These are phyloP conservation scores for Neltuma alba DNA, from an alignment of 306 rosid species.

Conservation along the genomic window DNA sequence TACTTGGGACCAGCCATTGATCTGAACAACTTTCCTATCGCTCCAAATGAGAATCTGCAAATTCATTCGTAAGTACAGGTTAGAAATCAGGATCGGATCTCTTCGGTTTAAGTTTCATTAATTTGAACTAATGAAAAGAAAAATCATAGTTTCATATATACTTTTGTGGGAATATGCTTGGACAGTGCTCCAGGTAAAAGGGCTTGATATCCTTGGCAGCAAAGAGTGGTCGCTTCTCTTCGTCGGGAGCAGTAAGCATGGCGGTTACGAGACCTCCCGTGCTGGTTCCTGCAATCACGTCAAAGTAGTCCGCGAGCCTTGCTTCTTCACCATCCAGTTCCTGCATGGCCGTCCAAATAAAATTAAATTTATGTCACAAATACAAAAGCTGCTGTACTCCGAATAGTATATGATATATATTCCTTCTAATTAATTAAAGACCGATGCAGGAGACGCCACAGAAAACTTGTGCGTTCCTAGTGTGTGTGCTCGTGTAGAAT, in stretches of 20 bases:
- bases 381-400: neutral
- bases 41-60: slow-evolving; percentile 28
- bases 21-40: slow-evolving; percentile 31
- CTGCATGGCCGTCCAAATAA: slow-evolving; percentile 32
- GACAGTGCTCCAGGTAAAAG: slow-evolving; percentile 56
- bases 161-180: slow-evolving; percentile 60
- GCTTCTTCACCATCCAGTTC: slow-evolving; percentile 68
- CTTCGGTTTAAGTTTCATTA: neutral
- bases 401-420: too few species aligned
- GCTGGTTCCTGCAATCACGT: slow-evolving; percentile 75
- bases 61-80: neutral
- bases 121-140: neutral
- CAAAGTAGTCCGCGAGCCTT: slow-evolving; percentile 76
- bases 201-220: slow-evolving; percentile 67
- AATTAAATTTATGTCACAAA: too few species aligned
- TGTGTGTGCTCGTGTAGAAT: too few species aligned
- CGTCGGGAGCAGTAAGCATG: slow-evolving; percentile 65
- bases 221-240: slow-evolving; percentile 56
- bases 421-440: too few species aligned
- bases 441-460: neutral
- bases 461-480: neutral
- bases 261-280: slow-evolving; percentile 73
- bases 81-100: neutral
- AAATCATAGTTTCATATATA: neutral
- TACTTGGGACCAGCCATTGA: slow-evolving; percentile 74